Evolutionary conservation across 192 early-diverging fungal genomes (phyloP), one percentile per base, ranked within the genome.

Genomic region (Coemansia sp.): DNA sequence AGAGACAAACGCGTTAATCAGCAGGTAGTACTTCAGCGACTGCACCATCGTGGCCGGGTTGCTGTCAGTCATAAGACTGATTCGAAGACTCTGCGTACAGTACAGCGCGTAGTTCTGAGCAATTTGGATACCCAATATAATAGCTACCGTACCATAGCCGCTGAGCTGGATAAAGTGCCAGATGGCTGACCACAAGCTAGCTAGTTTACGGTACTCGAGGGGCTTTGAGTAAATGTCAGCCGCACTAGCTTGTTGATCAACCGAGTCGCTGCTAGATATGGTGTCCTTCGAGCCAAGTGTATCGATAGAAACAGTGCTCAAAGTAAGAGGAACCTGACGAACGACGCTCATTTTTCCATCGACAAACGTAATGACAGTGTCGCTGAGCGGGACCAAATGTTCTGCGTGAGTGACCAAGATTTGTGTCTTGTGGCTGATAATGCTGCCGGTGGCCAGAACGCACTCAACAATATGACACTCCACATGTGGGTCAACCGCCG

Each of bases 401-500:
- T 63, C 59, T 10, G 83, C 80, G 68, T 89, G 88, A 4, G 88
- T 88, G 42, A 89, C 80, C 3, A 89, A 73, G 13, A 91, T 68
- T 0, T 84, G 75, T 1, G 88, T 85, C 38, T 86, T 82, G 13
- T 59, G 53, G 5, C 53, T 35, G 17, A 71, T 83, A 13, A 62
- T 80, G 1, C 73, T 87, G 65, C 59, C 65, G 9, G 37, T 42
- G 0, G 49, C 63, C 68, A 86, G 28, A 63, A 85, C 69, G 61
- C 81, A 33, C 30, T 90, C 80, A 39, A 90, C 83, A 7, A 90
- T 67, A 11, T 84, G 84, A 3, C 85, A 80, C 21, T 82, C 87
- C 2, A 89, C 88, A 50, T 80, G 86, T 0, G 87, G 88, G 62
- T 88, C 89, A 3, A 90, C 89, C 8, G 92, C 90, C 8, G 89